A percentile compares a stretch with the other conserved stretches of the same genome.
Conservation (phyloP, 495 filamentous ascomycete species). For the Extremus antarcticus region DNA sequence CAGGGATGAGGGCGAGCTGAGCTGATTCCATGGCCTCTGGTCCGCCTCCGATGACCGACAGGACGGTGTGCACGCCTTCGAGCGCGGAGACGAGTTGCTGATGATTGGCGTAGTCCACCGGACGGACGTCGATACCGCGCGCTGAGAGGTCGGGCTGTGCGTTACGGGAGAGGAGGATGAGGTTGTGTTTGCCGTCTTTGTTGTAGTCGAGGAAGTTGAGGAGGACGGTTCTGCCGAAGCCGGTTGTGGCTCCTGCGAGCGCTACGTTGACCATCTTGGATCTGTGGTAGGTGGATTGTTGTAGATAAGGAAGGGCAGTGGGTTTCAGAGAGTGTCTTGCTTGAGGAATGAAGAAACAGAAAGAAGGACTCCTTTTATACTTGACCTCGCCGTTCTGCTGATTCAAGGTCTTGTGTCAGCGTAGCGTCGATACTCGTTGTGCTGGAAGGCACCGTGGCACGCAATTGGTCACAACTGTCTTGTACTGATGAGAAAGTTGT, state of each 20-base stretch:
- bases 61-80: slow-evolving; percentile 19
- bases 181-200: slow-evolving; percentile 3
- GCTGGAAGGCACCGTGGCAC: too few relatives aligned
- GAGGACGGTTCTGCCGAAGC: slow-evolving; percentile 19
- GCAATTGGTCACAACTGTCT: too few relatives aligned
- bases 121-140: slow-evolving; percentile 14
- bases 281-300: not conserved
- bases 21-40: not conserved
- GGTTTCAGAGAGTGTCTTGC: not conserved
- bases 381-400: not conserved
- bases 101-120: slow-evolving; percentile 19
- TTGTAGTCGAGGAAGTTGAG: slow-evolving; percentile 8
- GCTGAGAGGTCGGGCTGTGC: slow-evolving; percentile 12
- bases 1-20: slow-evolving; percentile 20
- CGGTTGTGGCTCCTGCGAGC: slow-evolving; percentile 13
- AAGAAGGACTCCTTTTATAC: not conserved
- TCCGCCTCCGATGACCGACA: slow-evolving; percentile 13
- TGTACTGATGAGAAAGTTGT: too few relatives aligned
- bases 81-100: slow-evolving; percentile 15
- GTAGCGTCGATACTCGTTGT: too few relatives aligned
- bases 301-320: not conserved
- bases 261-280: slow-evolving; percentile 17
- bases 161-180: slow-evolving; percentile 19
- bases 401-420: too few relatives aligned
- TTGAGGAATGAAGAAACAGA: not conserved